Base-by-base conservation (phyloP, 1,139 yeast genomes). In the Petasospora rhodanensis region DNA sequence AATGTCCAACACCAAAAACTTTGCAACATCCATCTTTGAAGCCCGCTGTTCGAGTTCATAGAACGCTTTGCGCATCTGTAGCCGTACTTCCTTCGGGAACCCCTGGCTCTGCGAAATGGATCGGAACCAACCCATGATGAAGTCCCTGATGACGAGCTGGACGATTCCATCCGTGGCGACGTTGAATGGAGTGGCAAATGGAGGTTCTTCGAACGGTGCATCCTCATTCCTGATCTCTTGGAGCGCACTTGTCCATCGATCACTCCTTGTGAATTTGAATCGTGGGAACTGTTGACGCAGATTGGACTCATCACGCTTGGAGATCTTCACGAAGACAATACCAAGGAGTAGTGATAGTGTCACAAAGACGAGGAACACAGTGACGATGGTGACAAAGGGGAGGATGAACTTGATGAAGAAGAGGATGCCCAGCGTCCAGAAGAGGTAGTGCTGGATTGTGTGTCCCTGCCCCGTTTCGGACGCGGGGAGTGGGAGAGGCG, bases 61-160 rank as follows among this genome's bases (percentile, higher is more conserved):
- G 2, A 76, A 52, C 0, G 74, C 70, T 3, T 47, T 42, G 8
- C 70, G 61, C 18, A 87, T 52, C 32, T 77, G 73, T 1, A 51
- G 34, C 26, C 67, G 70, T 5, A 86, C 63, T 23, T 71, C 70
- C 2, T 69, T 65, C 6, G 79, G 74, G 45, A 87, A 83, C 5
- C 66, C 49, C 1, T 57, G 43, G 31, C 73, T 70, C 0, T 54
- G 37, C 0, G 83, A 70, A 7, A 59, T 41, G 18, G 52, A 40
- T 21, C 43, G 19, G 40, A 52, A 84, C 96, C 96, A 87, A 4
- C 73, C 54, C 26, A 60, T 54, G 2, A 87, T 67, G 53, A 82
- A 86, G 43, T 79, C 82, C 10, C 73, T 55, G 3, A 81, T 46
- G 2, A 85, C 62, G 17, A 72, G 55, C 22, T 66, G 64, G 2